These are phyloP conservation scores for Axilococcus clingmanii DNA, from an alignment of 139 green algal species.

Conservation along the genomic window DNA sequence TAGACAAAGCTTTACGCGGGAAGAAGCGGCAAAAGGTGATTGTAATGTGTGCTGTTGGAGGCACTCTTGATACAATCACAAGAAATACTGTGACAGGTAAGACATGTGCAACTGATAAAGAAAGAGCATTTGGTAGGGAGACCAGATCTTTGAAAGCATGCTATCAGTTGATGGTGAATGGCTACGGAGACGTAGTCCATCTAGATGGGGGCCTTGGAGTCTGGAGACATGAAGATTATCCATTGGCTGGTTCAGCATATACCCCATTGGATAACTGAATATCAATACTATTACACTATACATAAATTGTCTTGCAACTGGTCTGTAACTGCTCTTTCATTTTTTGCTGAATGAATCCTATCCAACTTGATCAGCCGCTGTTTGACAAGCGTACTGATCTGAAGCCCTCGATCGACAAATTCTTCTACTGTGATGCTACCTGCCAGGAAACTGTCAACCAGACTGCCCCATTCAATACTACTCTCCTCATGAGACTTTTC, in stretches of 20 bases:
- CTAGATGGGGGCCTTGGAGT: slow-evolving; percentile 46
- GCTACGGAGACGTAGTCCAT: slow-evolving; percentile 50
- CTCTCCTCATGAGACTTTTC: not conserved
- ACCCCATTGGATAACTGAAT: too few relatives aligned
- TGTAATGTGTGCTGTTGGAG: slow-evolving; percentile 26
- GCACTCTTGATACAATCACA: slow-evolving; percentile 46
- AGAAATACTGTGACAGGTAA: slow-evolving; percentile 22
- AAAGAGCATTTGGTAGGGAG: slow-evolving; percentile 64
- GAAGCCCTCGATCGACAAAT: slow-evolving; percentile 44
- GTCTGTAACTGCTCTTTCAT: too few relatives aligned
- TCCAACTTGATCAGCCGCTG: too few relatives aligned
- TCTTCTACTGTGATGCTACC: slow-evolving; percentile 30
- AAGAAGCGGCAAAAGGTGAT: slow-evolving; percentile 35
- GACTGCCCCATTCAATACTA: too few relatives aligned
- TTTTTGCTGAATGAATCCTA: too few relatives aligned
- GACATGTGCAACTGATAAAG: slow-evolving; percentile 41
- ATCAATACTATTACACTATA: too few relatives aligned
- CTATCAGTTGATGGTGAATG: slow-evolving; percentile 55
- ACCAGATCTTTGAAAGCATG: slow-evolving; percentile 63
- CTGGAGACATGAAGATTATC: slow-evolving; percentile 40
- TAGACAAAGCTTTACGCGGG: slow-evolving; percentile 6
- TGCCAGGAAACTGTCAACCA: too few relatives aligned
- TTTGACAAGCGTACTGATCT: too few relatives aligned
- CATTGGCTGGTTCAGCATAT: too few relatives aligned
- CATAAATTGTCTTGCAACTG: too few relatives aligned